Conservation (phyloP, 345 rosid species). For the Acer campestre region DNA sequence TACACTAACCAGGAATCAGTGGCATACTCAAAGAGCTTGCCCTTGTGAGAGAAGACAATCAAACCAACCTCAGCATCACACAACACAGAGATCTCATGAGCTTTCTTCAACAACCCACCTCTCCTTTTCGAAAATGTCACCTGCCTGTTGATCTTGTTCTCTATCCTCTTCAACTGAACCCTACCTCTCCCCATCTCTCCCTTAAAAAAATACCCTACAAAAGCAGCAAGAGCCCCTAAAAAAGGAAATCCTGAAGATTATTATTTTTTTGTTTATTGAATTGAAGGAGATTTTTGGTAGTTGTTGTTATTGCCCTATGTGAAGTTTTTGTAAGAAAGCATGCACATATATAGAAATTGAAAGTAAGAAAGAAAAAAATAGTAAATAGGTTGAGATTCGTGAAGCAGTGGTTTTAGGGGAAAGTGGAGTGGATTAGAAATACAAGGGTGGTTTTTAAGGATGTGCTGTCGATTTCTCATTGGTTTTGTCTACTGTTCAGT, state of each 20-base stretch:
- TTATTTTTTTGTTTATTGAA: neutral
- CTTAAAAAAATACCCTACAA: slow-evolving; percentile 44
- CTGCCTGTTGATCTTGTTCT: slow-evolving; percentile 80
- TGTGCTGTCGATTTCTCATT: slow-evolving; percentile 38
- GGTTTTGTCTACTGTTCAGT: neutral
- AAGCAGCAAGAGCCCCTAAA: slow-evolving; percentile 21
- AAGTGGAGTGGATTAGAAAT: slow-evolving; percentile 17
- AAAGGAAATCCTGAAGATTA: slow-evolving; percentile 15
- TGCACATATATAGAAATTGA: slow-evolving; percentile 35
- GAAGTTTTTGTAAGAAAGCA: slow-evolving; percentile 26
- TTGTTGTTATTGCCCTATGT: slow-evolving; percentile 23
- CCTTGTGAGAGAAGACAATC: slow-evolving; percentile 78
- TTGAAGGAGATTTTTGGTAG: neutral
- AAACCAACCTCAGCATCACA: slow-evolving; percentile 82
- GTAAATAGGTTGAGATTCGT: neutral
- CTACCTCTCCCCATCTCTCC: slow-evolving; percentile 74
- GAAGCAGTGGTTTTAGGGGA: slow-evolving; percentile 9
- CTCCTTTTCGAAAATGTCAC: slow-evolving; percentile 81
- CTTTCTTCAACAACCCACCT: slow-evolving; percentile 76
- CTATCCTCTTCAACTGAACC: slow-evolving; percentile 87
- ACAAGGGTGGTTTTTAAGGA: slow-evolving; percentile 32
- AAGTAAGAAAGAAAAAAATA: neutral
- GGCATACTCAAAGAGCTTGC: slow-evolving; percentile 76
- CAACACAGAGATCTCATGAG: slow-evolving; percentile 80
- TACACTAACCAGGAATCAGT: slow-evolving; percentile 55